Conservation (phyloP, 2,329 filamentous ascomycete genomes). For the Chrysoporthe austroafricana region DNA sequence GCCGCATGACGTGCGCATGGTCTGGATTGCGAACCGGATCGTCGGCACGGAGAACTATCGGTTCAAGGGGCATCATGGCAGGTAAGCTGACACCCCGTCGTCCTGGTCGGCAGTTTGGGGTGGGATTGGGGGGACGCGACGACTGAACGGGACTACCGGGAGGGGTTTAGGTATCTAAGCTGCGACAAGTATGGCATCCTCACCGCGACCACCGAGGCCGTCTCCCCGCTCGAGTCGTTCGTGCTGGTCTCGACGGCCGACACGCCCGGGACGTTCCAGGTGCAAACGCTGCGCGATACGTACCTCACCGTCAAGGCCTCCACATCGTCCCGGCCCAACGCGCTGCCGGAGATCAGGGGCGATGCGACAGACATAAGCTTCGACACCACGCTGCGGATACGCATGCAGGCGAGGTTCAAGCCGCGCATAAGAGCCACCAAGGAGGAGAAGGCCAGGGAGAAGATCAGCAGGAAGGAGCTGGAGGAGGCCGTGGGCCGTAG, state of each 20-base stretch:
- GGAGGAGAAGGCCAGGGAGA: conserved; percentile 81
- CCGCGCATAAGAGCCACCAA: conserved; percentile 77
- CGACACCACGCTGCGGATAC: conserved; percentile 75
- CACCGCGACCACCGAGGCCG: conserved; percentile 77
- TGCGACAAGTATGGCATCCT: conserved; percentile 84
- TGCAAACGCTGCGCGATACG: conserved; percentile 74
- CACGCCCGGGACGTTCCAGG: conserved; percentile 71
- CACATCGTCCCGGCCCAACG: conserved; percentile 51
- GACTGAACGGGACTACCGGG: background rate
- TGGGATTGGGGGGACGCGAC: background rate
- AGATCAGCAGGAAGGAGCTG: conserved; percentile 83
- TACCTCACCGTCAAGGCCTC: conserved; percentile 68
- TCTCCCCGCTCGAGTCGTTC: conserved; percentile 84
- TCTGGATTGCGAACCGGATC: conserved; percentile 88
- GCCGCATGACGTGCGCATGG: conserved; percentile 93
- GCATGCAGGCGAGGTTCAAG: conserved; percentile 96
- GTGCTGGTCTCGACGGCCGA: conserved; percentile 65
- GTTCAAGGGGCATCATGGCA: conserved; percentile 89
- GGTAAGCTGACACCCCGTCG: conserved; percentile 50
- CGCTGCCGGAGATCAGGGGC: conserved; percentile 70
- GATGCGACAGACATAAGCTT: conserved; percentile 72
- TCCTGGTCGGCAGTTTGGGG: background rate
- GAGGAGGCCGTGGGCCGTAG: conserved; percentile 78
- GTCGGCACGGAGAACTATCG: conserved; percentile 80
- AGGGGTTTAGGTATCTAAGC: conserved; percentile 70